phyloP scores from a whole-genome alignment of 805 yeast genomes.

The Suhomyces vadensis region DNA sequence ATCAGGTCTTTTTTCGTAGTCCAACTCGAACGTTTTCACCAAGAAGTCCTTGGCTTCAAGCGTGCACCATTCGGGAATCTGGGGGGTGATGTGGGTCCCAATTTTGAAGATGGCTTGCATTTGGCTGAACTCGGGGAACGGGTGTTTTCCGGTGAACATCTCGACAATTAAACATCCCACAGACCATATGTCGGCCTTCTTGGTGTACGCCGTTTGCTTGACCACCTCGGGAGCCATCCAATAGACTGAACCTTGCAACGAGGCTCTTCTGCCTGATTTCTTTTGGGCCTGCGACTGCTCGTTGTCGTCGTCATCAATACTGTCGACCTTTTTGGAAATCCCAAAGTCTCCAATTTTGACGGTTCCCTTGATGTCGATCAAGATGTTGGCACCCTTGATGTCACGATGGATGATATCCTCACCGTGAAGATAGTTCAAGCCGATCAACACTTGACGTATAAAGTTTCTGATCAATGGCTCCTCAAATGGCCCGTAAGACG shows the following conservation, averaged over 20 bases:
- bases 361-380: conserved; percentile 76
- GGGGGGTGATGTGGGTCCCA: conserved; percentile 83
- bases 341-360: conserved; percentile 89
- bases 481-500: conserved; percentile 76
- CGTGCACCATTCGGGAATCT: conserved; percentile 72
- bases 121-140: conserved; percentile 91
- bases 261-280: conserved; percentile 59
- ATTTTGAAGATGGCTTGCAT: conserved; percentile 97
- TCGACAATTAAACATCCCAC: conserved; percentile 92
- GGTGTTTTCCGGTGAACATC: conserved; percentile 95
- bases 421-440: conserved; percentile 71
- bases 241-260: conserved; percentile 88
- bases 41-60: conserved; percentile 68
- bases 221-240: conserved; percentile 99
- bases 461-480: conserved; percentile 74
- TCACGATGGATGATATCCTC: conserved; percentile 81
- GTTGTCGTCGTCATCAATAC: conserved; percentile 25
- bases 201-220: conserved; percentile 86
- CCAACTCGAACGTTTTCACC: conserved; percentile 66
- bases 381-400: conserved; percentile 84
- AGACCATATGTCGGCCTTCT: conserved; percentile 96
- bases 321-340: conserved; percentile 52
- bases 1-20: conserved; percentile 69
- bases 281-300: conserved; percentile 14
- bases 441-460: conserved; percentile 72